phyloP scores from a whole-genome alignment of 1,139 yeast species.

The Geotrichum candidum region DNA sequence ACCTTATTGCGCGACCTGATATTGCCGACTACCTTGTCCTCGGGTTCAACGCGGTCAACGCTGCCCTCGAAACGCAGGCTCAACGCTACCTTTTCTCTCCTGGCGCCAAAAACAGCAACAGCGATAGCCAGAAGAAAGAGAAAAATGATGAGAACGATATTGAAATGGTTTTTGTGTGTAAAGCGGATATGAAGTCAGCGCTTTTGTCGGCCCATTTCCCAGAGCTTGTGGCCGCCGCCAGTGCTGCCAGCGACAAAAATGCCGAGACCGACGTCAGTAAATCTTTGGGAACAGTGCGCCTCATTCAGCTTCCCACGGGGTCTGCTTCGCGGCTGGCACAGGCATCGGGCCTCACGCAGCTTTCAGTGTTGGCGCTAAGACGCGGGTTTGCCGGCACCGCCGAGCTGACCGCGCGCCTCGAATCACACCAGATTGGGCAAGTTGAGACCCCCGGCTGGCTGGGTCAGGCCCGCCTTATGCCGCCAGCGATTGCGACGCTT shows the following conservation, averaged over 20 bases:
- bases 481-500: slow-evolving; percentile 8
- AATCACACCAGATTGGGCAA: not conserved
- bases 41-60: slow-evolving; percentile 10
- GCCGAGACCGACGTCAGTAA: not conserved
- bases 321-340: not conserved
- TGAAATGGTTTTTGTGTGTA: slow-evolving; percentile 11
- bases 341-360: slow-evolving; percentile 6
- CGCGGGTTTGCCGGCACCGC: not conserved
- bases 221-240: slow-evolving; percentile 9
- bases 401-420: slow-evolving; percentile 5
- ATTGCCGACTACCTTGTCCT: slow-evolving; percentile 1
- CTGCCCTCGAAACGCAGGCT: slow-evolving; percentile 10
- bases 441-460: slow-evolving; percentile 14
- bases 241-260: not conserved
- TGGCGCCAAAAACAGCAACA: not conserved
- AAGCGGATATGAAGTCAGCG: slow-evolving; percentile 13
- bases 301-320: slow-evolving; percentile 13
- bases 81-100: not conserved
- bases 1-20: slow-evolving; percentile 6
- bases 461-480: slow-evolving; percentile 8
- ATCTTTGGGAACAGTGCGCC: not conserved
- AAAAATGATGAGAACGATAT: not conserved
- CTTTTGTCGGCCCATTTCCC: slow-evolving; percentile 14
- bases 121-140: not conserved
- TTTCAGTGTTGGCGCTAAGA: slow-evolving; percentile 10